Evolutionary conservation across 2,329 filamentous ascomycete species (phyloP).

Genomic region (Chaetomiaceae sp.): DNA sequence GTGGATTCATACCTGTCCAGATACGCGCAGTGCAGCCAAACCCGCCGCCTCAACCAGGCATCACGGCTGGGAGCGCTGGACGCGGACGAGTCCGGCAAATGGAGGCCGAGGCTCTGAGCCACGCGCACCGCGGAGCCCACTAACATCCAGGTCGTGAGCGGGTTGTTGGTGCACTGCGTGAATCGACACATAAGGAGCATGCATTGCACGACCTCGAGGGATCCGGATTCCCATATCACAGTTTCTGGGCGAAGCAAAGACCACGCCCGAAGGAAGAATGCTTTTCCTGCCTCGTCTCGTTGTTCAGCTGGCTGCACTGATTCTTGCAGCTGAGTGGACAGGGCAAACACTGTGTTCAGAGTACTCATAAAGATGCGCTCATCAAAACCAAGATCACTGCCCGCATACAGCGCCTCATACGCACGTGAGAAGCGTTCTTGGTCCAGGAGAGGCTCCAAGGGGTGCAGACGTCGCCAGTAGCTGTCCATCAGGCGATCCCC

Average conservation of each 20-base stretch:
- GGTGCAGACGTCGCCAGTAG: background rate
- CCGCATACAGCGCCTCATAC: background rate
- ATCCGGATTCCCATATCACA: background rate
- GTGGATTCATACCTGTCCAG: too few relatives aligned
- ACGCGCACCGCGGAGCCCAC: conserved; percentile 1
- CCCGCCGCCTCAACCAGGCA: too few relatives aligned
- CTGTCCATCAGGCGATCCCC: background rate
- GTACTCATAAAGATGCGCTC: background rate
- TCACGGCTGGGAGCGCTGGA: too few relatives aligned
- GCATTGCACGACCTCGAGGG: background rate
- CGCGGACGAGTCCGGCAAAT: too few relatives aligned
- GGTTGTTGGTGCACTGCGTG: background rate
- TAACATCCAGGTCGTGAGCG: background rate
- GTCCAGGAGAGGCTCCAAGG: background rate
- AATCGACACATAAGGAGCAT: background rate
- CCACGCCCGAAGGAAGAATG: background rate
- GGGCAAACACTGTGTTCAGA: background rate
- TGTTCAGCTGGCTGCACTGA: background rate
- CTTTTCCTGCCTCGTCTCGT: background rate
- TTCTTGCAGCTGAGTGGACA: background rate
- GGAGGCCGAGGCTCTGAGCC: conserved; percentile 1
- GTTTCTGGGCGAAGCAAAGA: background rate
- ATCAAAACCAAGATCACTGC: background rate
- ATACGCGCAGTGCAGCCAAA: too few relatives aligned
- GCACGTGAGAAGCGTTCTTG: background rate